Conservation (phyloP, 345 rosid genomes). For the Passiflora organensis region DNA sequence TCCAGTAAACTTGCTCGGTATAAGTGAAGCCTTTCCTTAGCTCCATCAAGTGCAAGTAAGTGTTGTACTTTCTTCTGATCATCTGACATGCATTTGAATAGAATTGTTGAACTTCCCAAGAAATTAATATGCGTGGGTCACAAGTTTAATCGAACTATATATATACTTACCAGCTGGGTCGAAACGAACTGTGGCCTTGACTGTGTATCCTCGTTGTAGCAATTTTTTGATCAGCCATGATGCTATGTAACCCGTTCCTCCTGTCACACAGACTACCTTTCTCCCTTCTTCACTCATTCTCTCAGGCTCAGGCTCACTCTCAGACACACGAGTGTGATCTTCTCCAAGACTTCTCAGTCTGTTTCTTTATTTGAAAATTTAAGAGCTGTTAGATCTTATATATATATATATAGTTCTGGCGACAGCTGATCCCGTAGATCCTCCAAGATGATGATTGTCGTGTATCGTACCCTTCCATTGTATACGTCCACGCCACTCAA, state of each 20-base stretch:
- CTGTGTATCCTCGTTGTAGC: conserved; percentile 15
- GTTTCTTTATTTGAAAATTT: too few species aligned
- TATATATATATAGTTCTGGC: too few species aligned
- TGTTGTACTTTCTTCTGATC: conserved; percentile 6
- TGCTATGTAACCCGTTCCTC: conserved; percentile 19
- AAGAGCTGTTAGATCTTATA: too few species aligned
- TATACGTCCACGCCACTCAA: too few species aligned
- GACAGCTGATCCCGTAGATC: too few species aligned
- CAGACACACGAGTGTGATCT: too few species aligned
- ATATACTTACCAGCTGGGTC: conserved; percentile 12
- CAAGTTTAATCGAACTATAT: too few species aligned
- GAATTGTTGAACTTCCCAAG: background rate
- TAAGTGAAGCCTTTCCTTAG: conserved; percentile 12
- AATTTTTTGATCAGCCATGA: conserved; percentile 18
- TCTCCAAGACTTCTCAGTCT: too few species aligned
- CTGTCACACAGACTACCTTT: conserved; percentile 15
- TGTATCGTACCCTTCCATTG: too few species aligned
- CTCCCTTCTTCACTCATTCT: conserved; percentile 12
- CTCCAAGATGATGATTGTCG: too few species aligned
- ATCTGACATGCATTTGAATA: background rate
- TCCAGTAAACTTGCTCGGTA: conserved; percentile 5
- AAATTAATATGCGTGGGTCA: too few species aligned
- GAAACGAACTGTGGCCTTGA: conserved; percentile 22
- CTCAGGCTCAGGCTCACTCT: too few species aligned
- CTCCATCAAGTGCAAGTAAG: conserved; percentile 8